Conservation (phyloP, 768 basidiomycete species). For the Termitomyces titanicus region DNA sequence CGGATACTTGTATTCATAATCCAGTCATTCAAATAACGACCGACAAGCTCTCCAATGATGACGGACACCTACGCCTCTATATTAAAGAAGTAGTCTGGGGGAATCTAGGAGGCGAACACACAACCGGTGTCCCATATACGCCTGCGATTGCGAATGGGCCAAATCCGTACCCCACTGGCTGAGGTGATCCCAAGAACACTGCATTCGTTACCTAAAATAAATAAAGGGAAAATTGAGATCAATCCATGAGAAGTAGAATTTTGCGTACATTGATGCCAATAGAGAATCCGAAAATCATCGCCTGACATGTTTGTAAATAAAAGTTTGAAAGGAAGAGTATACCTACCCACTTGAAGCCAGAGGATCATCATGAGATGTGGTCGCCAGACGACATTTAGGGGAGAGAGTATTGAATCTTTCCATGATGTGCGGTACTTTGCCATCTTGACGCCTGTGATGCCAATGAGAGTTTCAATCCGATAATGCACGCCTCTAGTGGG, state of each 20-base stretch:
- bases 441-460: conserved; percentile 58
- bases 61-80: conserved; percentile 47
- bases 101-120: too few species aligned
- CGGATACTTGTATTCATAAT: conserved; percentile 42
- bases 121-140: conserved; percentile 52
- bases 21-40: conserved; percentile 50
- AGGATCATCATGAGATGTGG: conserved; percentile 54
- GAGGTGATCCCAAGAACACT: conserved; percentile 55
- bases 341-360: too few species aligned
- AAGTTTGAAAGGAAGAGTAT: too few species aligned
- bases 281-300: too few species aligned
- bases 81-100: neutral
- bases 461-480: conserved; percentile 57
- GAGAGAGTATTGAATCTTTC: conserved; percentile 38
- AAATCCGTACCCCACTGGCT: conserved; percentile 51
- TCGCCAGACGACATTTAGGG: conserved; percentile 54
- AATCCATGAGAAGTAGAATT: conserved; percentile 51
- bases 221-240: too few species aligned
- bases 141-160: conserved; percentile 47
- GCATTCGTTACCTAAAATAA: conserved; percentile 66
- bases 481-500: conserved; percentile 39
- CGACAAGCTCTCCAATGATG: conserved; percentile 47
- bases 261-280: conserved; percentile 25
- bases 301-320: too few species aligned
- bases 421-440: conserved; percentile 52